Evolutionary conservation across 176 grass and related monocot genomes (phyloP).

Genomic region (Cenchrus americanus): DNA sequence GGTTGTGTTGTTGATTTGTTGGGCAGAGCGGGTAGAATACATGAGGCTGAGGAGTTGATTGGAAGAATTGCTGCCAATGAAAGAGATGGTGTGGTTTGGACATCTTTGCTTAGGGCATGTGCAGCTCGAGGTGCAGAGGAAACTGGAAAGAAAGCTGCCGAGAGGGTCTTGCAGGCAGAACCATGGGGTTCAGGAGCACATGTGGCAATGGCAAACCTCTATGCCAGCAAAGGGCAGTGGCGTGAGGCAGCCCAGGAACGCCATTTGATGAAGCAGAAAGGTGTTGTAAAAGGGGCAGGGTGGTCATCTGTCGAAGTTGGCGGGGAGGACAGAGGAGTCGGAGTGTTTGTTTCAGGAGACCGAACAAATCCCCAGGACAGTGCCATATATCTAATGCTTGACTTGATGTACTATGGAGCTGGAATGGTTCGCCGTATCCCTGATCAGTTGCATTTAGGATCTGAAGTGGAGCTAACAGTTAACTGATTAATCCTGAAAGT

Average conservation of each 20-base stretch:
- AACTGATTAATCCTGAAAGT: conserved; percentile 20
- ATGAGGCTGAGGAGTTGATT: conserved; percentile 60
- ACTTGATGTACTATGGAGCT: conserved; percentile 41
- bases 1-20: conserved; percentile 68
- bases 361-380: conserved; percentile 44
- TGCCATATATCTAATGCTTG: conserved; percentile 55
- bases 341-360: conserved; percentile 63
- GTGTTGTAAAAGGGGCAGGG: conserved; percentile 63
- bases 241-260: conserved; percentile 58
- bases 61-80: conserved; percentile 46
- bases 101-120: conserved; percentile 65
- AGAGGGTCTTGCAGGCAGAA: conserved; percentile 54
- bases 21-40: conserved; percentile 53
- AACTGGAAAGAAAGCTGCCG: conserved; percentile 49
- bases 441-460: conserved; percentile 35
- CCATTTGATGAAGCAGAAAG: conserved; percentile 63
- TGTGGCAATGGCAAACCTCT: conserved; percentile 71
- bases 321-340: conserved; percentile 38
- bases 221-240: conserved; percentile 65
- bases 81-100: conserved; percentile 70
- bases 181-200: conserved; percentile 59
- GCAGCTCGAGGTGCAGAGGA: conserved; percentile 59
- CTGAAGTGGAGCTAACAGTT: conserved; percentile 34
- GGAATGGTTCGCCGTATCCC: conserved; percentile 30
- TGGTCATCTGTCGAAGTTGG: conserved; percentile 68